Evolutionary conservation across 2,329 filamentous ascomycete genomes (phyloP).

Genomic region (Xylariaceae sp.): DNA sequence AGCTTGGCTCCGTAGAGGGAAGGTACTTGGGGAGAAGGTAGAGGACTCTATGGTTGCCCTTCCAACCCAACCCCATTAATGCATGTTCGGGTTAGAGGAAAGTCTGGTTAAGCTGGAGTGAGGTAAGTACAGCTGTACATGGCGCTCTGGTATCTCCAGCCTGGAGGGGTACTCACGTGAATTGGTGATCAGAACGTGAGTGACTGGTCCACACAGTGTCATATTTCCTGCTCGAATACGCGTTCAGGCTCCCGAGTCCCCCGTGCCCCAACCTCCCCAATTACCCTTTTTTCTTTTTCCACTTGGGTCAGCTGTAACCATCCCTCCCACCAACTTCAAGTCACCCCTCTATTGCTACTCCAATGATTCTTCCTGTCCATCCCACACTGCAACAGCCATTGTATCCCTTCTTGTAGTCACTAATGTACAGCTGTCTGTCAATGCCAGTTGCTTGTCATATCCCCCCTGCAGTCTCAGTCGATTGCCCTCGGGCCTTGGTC

Average conservation of each 20-base stretch:
- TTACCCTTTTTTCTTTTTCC: slow-evolving; percentile 18
- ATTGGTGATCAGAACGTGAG: slow-evolving; percentile 24
- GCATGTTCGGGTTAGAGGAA: background rate
- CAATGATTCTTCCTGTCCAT: background rate
- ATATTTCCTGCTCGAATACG: slow-evolving; percentile 3
- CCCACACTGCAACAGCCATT: background rate
- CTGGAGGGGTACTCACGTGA: slow-evolving; percentile 27
- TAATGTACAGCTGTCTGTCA: no score
- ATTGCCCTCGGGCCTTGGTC: background rate
- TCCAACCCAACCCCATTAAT: no score
- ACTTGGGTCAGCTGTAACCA: slow-evolving; percentile 7
- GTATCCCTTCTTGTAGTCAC: background rate
- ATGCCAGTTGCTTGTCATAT: no score
- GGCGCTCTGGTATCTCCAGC: background rate
- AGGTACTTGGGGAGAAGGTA: no score
- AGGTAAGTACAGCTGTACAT: slow-evolving; percentile 1
- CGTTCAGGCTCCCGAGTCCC: no score
- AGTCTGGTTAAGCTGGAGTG: background rate
- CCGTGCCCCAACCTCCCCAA: slow-evolving; percentile 18
- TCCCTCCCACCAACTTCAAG: slow-evolving; percentile 2
- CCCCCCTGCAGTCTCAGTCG: no score
- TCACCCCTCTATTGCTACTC: background rate
- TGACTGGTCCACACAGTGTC: slow-evolving; percentile 20
- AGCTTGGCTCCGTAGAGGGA: no score
- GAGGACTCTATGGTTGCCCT: no score